Evolutionary conservation across 176 grass and related monocot genomes (phyloP).

Genomic region (Musa itinerans): DNA sequence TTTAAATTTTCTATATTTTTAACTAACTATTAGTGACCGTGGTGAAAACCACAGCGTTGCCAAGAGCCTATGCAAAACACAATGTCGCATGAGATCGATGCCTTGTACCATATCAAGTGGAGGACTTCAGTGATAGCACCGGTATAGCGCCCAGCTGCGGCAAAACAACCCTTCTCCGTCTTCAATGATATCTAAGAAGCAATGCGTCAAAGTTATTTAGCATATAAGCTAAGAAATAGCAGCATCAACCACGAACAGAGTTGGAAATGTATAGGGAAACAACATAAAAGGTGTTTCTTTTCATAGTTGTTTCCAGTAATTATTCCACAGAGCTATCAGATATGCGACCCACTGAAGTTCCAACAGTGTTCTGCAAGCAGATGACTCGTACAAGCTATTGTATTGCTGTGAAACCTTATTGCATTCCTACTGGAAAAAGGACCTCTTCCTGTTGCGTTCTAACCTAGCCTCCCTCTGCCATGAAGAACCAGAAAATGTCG

Average conservation of each 20-base stretch:
- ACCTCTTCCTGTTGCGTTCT: constrained; percentile 47
- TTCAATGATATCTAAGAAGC: too few species aligned
- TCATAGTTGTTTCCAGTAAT: neutral
- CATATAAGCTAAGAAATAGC: neutral
- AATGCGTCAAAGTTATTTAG: neutral
- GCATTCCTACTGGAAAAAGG: constrained; percentile 27
- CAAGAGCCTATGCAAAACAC: too few species aligned
- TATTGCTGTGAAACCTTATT: neutral
- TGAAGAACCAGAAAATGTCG: neutral
- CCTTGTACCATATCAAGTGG: too few species aligned
- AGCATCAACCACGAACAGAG: neutral
- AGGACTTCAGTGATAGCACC: too few species aligned
- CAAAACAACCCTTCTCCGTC: too few species aligned
- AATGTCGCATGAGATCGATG: too few species aligned
- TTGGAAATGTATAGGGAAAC: neutral
- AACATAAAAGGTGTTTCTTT: neutral
- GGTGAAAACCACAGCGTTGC: too few species aligned
- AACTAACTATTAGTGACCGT: too few species aligned
- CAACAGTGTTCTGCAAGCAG: too few species aligned
- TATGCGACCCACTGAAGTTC: neutral
- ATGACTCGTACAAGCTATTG: neutral
- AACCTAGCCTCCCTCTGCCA: constrained; percentile 78
- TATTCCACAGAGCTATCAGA: neutral
- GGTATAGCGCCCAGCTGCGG: too few species aligned
- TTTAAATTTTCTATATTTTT: too few species aligned